Conservation (phyloP, 192 early-diverging fungal species). For the Umbelopsis vinacea region DNA sequence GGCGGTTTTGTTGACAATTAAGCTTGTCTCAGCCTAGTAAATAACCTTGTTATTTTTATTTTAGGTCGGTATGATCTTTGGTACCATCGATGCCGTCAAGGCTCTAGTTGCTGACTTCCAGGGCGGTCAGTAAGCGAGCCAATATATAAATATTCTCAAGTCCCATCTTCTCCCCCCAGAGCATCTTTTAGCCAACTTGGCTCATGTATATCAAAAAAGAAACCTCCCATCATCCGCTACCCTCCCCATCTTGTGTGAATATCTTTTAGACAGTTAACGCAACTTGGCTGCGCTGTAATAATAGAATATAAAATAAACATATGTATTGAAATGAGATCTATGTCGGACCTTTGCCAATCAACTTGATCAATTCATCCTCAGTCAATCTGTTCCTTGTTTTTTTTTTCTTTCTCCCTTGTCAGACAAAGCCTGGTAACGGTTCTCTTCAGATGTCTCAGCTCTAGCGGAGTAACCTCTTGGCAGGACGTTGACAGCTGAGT, state of each 20-base stretch:
- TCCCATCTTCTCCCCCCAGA: not conserved
- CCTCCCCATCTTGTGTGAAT: constrained; percentile 10
- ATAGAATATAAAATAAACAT: not conserved
- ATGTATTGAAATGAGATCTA: not conserved
- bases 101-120: constrained; percentile 46
- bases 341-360: too few relatives aligned
- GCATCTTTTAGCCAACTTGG: constrained; percentile 7
- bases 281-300: constrained; percentile 10
- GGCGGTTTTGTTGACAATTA: constrained; percentile 5
- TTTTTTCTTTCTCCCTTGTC: too few relatives aligned
- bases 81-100: constrained; percentile 71
- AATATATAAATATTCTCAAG: not conserved
- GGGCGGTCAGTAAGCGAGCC: not conserved
- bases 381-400: too few relatives aligned
- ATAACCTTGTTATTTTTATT: not conserved
- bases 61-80: constrained; percentile 50
- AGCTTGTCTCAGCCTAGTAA: not conserved
- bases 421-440: too few relatives aligned
- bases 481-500: too few relatives aligned
- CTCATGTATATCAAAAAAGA: constrained; percentile 16
- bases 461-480: too few relatives aligned
- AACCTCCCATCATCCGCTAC: not conserved
- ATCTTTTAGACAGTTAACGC: constrained; percentile 8
- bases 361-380: too few relatives aligned
- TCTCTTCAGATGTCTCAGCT: too few relatives aligned